Base-by-base conservation (phyloP, 345 rosid species). In the Salix arbutifolia region DNA sequence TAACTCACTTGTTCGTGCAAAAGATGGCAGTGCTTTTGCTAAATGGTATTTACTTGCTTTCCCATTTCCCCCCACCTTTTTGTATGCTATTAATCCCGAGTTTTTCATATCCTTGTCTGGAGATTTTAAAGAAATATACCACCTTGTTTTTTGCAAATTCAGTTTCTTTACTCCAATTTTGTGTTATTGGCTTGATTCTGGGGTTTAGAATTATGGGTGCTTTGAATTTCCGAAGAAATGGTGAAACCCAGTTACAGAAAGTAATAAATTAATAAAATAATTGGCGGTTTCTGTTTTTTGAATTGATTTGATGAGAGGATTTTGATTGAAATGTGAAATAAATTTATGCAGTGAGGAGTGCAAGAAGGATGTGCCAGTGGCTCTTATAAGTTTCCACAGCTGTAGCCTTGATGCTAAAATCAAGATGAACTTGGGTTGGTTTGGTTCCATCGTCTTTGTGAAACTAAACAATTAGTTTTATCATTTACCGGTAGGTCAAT, bases 321-420 rank as follows among this genome's bases (percentile, higher is more conserved):
- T 30, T 62, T 53, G 44, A 28, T 52, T 10, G 30, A n/a, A 26
- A 25, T 38, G 14, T 46, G 18, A 46, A 40, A 14, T 3, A 56
- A 53, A 52, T 21, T 2, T 3, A 18, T 35, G 66, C 91, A 96
- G 98, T 72, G 97, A 89, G 4, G 92, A 86, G 79, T 94, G 99
- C 83, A 91, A 76, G 58, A 91, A 87, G 86, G 72, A 84, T 58
- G 95, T 96, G 3, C 89, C 99, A 0, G 92, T 93, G 28, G 99
- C 89, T 28, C 95, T 93, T 23, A 90, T 96, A 21, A 74, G 86
- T 23, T 84, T 96, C 86, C 98, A 96, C 46, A 86, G 84, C 74
- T 93, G 97, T 72, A 88, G 97, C 76, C 98, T 96, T 79, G 99
- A 96, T 50, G 97, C 93, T 31, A 91, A 86, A 69, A 92, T 93